Percentiles rank a stretch among this genome's conserved stretches.
Evolutionary conservation across 768 basidiomycete species (phyloP).

Genomic region (Amanita thiersii): DNA sequence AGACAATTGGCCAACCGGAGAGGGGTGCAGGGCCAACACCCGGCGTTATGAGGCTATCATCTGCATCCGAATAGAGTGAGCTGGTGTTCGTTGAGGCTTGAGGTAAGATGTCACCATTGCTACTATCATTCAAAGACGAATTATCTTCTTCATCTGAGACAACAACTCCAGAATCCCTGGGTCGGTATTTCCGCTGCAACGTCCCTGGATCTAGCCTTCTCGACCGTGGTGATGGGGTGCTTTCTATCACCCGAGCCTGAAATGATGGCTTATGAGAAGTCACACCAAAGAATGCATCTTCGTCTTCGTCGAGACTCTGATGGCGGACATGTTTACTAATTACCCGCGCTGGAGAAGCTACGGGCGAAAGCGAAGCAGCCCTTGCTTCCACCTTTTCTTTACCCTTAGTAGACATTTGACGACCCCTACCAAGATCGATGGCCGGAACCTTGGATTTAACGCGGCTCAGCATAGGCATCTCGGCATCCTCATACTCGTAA

Average conservation of each 20-base stretch:
- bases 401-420: slow-evolving; percentile 21
- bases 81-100: slow-evolving; percentile 56
- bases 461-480: slow-evolving; percentile 24
- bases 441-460: slow-evolving; percentile 16
- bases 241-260: slow-evolving; percentile 42
- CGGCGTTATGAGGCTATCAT: slow-evolving; percentile 68
- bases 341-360: slow-evolving; percentile 35
- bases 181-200: slow-evolving; percentile 61
- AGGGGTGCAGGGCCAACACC: slow-evolving; percentile 39
- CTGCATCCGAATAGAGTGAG: slow-evolving; percentile 49
- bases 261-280: slow-evolving; percentile 45
- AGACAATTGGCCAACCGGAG: slow-evolving; percentile 59
- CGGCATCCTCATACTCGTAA: slow-evolving; percentile 32
- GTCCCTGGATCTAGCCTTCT: slow-evolving; percentile 24
- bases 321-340: slow-evolving; percentile 15
- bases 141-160: slow-evolving; percentile 53
- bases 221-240: slow-evolving; percentile 48
- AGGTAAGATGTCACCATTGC: slow-evolving; percentile 31
- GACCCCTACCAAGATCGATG: slow-evolving; percentile 11
- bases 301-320: slow-evolving; percentile 34
- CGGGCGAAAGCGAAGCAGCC: slow-evolving; percentile 34
- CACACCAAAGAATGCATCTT: slow-evolving; percentile 48
- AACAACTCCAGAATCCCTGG: slow-evolving; percentile 59
- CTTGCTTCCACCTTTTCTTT: slow-evolving; percentile 48
- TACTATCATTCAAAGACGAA: slow-evolving; percentile 15